Evolutionary conservation across 2,329 filamentous ascomycete species (phyloP), one percentile per base, ranked within the genome.

Genomic region (Paraphoma chrysanthemicola): DNA sequence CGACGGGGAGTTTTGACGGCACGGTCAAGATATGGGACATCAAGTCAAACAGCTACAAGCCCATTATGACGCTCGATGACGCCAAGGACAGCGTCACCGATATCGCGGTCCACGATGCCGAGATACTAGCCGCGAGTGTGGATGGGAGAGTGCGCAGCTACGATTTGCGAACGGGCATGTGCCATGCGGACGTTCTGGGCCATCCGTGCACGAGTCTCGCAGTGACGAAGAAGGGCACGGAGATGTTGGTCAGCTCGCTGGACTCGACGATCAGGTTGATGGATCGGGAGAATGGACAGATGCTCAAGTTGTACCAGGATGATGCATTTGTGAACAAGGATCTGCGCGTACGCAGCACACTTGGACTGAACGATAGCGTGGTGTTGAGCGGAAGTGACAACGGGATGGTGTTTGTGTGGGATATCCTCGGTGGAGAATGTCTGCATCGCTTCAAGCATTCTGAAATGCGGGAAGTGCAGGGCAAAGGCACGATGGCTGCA

Each of bases 351-450:
- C 87, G 92, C 75, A 89, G 89, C 39, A 82, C 91, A 4, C 80
- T 97, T 53, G 93, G 91, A 0, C 83, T 86, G 30, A 88, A 85
- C 60, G 94, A 97, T 77, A 88, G 86, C 57, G 89, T 90, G 47
- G 91, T 95, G 1, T 69, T 97, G 3, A 90, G 87, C 48, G 94
- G 94, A 7, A 92, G 93, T 68, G 93, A 97, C 77, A 81, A 89
- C 58, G 90, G 90, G 2, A 82, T 82, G 68, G 77, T 93, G 7
- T 88, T 89, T 80, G 91, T 87, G 1, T 98, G 94, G 94, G 93
- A 97, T 78, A 79, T 96, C 17, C 74, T 97, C 52, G 89, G 85
- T 6, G 93, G 92, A 1, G 85, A 88, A 52, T 73, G 90, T 48
- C 81, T 86, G 55, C 86, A 90, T 31, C 86, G 81, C 62, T 77